Evolutionary conservation across 345 rosid species (phyloP).

Genomic region (Sonneratia caseolaris): DNA sequence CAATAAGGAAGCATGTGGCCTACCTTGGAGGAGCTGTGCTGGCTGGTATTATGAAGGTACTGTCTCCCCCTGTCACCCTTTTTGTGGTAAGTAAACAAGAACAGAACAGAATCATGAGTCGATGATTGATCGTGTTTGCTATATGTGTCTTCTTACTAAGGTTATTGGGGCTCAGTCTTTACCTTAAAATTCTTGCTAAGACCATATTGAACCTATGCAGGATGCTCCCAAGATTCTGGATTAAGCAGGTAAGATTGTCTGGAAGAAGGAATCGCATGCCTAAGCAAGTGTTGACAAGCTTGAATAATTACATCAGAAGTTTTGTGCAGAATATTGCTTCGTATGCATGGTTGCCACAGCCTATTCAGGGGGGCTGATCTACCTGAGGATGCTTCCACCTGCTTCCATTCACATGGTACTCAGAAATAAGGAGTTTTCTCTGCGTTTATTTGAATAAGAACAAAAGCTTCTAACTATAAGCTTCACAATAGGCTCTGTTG

Average conservation of each 20-base stretch:
- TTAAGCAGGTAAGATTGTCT: constrained; percentile 72
- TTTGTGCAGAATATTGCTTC: not conserved
- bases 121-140: not conserved
- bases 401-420: not conserved
- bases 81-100: not conserved
- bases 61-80: constrained; percentile 6
- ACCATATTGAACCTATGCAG: constrained; percentile 27
- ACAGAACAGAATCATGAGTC: not conserved
- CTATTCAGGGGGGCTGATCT: not conserved
- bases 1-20: constrained; percentile 95
- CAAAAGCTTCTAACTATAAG: not conserved
- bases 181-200: not conserved
- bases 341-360: not conserved
- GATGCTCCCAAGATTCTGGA: constrained; percentile 96
- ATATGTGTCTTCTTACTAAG: not conserved
- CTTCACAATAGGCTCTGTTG: not conserved
- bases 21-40: constrained; percentile 97
- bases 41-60: constrained; percentile 96
- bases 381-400: not conserved
- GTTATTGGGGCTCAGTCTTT: not conserved
- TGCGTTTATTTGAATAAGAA: not conserved
- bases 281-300: constrained; percentile 65
- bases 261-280: constrained; percentile 77
- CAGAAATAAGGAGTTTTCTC: not conserved
- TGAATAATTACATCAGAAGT: constrained; percentile 5